Evolutionary conservation across 2,329 filamentous ascomycete species (phyloP).

Genomic region (Curvularia verruculosa): DNA sequence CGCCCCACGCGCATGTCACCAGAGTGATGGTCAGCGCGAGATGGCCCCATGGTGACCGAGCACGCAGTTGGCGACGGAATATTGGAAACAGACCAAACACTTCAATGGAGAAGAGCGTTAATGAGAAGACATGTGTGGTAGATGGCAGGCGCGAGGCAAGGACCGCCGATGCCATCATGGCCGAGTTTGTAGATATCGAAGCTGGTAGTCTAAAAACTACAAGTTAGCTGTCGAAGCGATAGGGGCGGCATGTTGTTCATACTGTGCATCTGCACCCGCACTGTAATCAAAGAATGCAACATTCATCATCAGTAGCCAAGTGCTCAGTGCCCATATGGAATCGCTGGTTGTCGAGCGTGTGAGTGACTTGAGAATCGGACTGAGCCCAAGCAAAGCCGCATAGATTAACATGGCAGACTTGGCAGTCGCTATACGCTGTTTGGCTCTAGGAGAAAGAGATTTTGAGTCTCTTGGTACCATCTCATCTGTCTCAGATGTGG

Average conservation of each 20-base stretch:
- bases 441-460: constrained; percentile 60
- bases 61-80: constrained; percentile 84
- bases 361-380: constrained; percentile 95
- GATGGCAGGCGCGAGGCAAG: constrained; percentile 86
- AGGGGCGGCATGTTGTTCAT: constrained; percentile 7
- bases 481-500: neutral
- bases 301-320: constrained; percentile 91
- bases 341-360: constrained; percentile 90
- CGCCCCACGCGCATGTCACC: constrained; percentile 78
- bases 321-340: constrained; percentile 96
- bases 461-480: constrained; percentile 26
- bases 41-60: constrained; percentile 82
- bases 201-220: constrained; percentile 65
- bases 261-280: constrained; percentile 65
- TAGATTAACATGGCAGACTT: constrained; percentile 95
- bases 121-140: constrained; percentile 91
- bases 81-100: constrained; percentile 98
- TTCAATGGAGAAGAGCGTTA: constrained; percentile 95
- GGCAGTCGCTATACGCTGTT: constrained; percentile 75
- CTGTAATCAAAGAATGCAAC: constrained; percentile 99
- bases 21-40: constrained; percentile 75
- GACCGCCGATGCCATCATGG: constrained; percentile 94
- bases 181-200: constrained; percentile 89
- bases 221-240: constrained; percentile 12
- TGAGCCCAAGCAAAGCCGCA: constrained; percentile 87